phyloP scores from a whole-genome alignment of 345 rosid genomes.

The Eucalyptus tenuipes region DNA sequence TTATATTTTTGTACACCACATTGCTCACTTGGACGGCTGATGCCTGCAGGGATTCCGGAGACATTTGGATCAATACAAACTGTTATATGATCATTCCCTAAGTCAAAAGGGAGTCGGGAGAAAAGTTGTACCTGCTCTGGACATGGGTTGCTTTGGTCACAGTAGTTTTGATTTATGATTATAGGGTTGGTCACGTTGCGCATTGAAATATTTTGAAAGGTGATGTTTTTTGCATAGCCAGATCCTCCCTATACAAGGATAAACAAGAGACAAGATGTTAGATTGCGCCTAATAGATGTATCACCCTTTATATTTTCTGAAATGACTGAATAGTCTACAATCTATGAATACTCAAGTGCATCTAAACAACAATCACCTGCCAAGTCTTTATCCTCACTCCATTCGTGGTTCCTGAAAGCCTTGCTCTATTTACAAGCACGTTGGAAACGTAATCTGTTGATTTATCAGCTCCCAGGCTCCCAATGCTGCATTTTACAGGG shows the following conservation, averaged over 20 bases:
- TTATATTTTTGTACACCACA: constrained; percentile 7
- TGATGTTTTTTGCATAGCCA: constrained; percentile 7
- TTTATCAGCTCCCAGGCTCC: constrained; percentile 21
- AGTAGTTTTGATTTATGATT: constrained; percentile 10
- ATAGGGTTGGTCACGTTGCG: constrained; percentile 11
- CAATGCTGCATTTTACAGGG: constrained; percentile 10
- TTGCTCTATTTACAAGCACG: constrained; percentile 7
- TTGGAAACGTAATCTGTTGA: constrained; percentile 10
- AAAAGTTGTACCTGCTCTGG: background rate
- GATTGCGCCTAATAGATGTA: background rate
- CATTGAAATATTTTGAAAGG: constrained; percentile 1
- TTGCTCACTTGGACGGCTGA: constrained; percentile 21
- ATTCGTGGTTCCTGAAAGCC: constrained; percentile 10
- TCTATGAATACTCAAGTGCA: background rate
- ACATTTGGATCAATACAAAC: background rate
- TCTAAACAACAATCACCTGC: constrained; percentile 1
- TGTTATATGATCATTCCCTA: background rate
- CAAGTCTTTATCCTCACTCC: constrained; percentile 29
- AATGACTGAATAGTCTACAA: background rate
- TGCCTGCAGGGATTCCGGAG: background rate
- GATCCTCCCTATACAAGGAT: constrained; percentile 7
- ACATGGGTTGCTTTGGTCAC: background rate
- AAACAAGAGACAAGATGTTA: background rate
- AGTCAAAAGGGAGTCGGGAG: background rate
- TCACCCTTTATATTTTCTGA: background rate